phyloP scores from a whole-genome alignment of 305 asterid species.

The Fraxinus baroniana region DNA sequence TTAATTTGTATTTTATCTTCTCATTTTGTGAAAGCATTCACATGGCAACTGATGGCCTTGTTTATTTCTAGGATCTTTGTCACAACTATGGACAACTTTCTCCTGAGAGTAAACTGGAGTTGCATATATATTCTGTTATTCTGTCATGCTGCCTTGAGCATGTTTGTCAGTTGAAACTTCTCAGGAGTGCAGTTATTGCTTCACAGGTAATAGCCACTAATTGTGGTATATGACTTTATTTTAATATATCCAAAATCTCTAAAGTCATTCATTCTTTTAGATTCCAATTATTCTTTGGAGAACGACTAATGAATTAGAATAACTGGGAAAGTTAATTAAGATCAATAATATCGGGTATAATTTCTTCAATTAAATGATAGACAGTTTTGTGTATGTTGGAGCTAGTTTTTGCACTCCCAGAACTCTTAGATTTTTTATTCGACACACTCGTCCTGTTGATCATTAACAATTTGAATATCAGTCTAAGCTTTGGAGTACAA shows the following conservation, averaged over 20 bases:
- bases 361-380: background rate
- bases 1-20: slow-evolving; percentile 19
- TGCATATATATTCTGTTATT: slow-evolving; percentile 71
- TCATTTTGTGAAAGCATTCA: slow-evolving; percentile 11
- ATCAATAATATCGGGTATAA: background rate
- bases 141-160: slow-evolving; percentile 71
- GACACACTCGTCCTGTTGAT: background rate
- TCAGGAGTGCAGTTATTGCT: slow-evolving; percentile 45
- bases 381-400: background rate
- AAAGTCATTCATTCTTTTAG: background rate
- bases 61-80: slow-evolving; percentile 66
- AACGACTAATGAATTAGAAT: background rate
- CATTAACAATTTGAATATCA: background rate
- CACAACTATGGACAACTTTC: slow-evolving; percentile 69
- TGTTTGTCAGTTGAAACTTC: slow-evolving; percentile 47
- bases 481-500: background rate
- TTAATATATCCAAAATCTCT: background rate
- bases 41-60: slow-evolving; percentile 31
- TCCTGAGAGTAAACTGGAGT: slow-evolving; percentile 73
- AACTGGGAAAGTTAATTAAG: background rate
- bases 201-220: slow-evolving; percentile 52
- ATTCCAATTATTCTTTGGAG: background rate
- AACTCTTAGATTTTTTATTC: background rate
- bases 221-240: background rate
- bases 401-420: background rate